A percentile compares a stretch with the other conserved stretches of the same genome.
These are phyloP conservation scores for Pneumocystis sp. DNA, from an alignment of 1,139 yeast genomes.

Conservation along the genomic window DNA sequence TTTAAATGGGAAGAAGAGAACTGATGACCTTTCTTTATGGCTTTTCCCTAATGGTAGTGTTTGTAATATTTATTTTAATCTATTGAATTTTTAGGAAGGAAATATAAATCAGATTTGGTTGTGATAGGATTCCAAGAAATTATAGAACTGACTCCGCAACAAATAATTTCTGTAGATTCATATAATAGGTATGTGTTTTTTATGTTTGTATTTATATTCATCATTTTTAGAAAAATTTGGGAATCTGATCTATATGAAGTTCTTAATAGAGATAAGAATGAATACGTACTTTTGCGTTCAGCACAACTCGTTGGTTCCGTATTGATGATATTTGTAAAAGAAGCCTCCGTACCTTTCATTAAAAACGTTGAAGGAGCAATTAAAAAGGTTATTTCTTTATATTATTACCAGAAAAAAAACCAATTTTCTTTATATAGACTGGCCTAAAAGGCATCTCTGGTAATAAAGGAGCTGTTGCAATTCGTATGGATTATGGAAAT, in stretches of 20 bases:
- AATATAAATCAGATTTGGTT: conserved; percentile 46
- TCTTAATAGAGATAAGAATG: conserved; percentile 36
- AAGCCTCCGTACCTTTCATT: conserved; percentile 45
- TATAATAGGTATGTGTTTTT: conserved; percentile 32
- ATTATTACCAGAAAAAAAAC: not conserved
- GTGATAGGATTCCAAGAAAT: conserved; percentile 84
- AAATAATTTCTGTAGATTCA: conserved; percentile 70
- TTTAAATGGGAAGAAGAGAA: conserved; percentile 55
- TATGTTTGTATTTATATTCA: not conserved
- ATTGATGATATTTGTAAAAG: conserved; percentile 52
- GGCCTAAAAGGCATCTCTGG: conserved; percentile 89
- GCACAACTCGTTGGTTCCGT: conserved; percentile 93
- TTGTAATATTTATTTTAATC: not conserved
- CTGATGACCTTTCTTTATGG: conserved; percentile 48
- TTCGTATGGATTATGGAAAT: conserved; percentile 60
- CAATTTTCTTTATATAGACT: conserved; percentile 26
- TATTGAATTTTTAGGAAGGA: conserved; percentile 17
- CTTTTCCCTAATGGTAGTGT: conserved; percentile 49
- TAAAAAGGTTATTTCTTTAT: conserved; percentile 31
- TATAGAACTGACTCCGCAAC: conserved; percentile 80
- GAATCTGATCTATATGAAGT: conserved; percentile 48
- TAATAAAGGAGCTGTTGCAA: conserved; percentile 83
- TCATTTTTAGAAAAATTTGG: conserved; percentile 39
- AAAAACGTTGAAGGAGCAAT: conserved; percentile 66
- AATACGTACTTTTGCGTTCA: conserved; percentile 59